These are phyloP conservation scores for Huiozyma naganishii DNA, from an alignment of 805 yeast genomes.

Conservation along the genomic window DNA sequence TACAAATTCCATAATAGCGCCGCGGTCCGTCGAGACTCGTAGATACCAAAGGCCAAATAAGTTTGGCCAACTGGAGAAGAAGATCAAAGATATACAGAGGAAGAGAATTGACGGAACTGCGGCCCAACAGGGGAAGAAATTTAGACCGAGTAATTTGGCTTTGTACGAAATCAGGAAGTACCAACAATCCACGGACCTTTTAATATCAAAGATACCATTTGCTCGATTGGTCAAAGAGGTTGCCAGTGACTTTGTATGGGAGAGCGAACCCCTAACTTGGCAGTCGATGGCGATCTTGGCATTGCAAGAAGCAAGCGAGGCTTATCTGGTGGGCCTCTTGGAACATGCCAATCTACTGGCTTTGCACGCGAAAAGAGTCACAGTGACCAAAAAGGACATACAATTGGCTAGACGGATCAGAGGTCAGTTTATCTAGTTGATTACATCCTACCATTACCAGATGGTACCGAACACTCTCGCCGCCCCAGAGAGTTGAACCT, in stretches of 20 bases:
- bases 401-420: slow-evolving; percentile 71
- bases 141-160: slow-evolving; percentile 57
- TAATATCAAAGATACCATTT: slow-evolving; percentile 65
- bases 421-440: slow-evolving; percentile 34
- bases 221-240: slow-evolving; percentile 68
- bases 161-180: slow-evolving; percentile 56
- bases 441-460: not conserved
- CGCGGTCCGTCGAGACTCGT: not conserved
- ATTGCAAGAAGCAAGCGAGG: slow-evolving; percentile 73
- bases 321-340: slow-evolving; percentile 57
- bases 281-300: slow-evolving; percentile 70
- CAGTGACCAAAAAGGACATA: slow-evolving; percentile 75
- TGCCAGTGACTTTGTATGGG: slow-evolving; percentile 39
- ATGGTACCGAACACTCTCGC: too few relatives aligned
- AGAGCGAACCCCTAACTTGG: slow-evolving; percentile 58
- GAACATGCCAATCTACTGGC: slow-evolving; percentile 76
- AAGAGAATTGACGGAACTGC: slow-evolving; percentile 1
- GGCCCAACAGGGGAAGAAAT: slow-evolving; percentile 30
- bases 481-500: too few relatives aligned
- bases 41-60: too few relatives aligned
- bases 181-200: slow-evolving; percentile 56
- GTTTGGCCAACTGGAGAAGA: not conserved
- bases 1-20: not conserved
- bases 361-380: slow-evolving; percentile 71
- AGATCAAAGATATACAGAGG: not conserved